Conservation (phyloP, 129 eudicot genomes). For the Flaveria ramosissima region DNA sequence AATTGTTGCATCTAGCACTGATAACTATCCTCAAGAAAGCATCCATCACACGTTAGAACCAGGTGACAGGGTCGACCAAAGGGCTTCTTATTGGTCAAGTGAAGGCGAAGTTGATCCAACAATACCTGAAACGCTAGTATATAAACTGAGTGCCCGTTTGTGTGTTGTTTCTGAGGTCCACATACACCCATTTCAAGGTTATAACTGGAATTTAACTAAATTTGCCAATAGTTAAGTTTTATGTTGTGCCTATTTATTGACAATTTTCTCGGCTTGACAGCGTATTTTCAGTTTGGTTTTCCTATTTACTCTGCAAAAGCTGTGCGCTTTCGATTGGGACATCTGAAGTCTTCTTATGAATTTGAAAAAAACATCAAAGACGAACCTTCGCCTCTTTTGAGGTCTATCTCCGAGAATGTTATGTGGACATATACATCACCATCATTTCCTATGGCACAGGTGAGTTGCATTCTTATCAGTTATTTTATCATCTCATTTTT, state of each 20-base stretch:
- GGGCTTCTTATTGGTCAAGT: conserved; percentile 91
- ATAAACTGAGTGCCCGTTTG: conserved; percentile 54
- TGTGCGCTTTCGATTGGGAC: conserved; percentile 68
- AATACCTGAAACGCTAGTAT: conserved; percentile 65
- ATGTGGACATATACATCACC: conserved; percentile 82
- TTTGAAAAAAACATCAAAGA: conserved; percentile 31
- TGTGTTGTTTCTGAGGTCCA: conserved; percentile 73
- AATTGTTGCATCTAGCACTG: conserved; percentile 78
- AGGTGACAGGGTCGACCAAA: conserved; percentile 47
- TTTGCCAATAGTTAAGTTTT: conserved; percentile 6
- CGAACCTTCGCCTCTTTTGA: conserved; percentile 39
- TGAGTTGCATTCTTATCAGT: conserved; percentile 31
- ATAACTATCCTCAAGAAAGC: conserved; percentile 77
- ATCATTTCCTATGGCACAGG: conserved; percentile 76
- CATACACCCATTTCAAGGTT: conserved; percentile 82
- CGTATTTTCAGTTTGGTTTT: conserved; percentile 62
- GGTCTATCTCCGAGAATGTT: conserved; percentile 46
- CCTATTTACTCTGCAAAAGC: conserved; percentile 83
- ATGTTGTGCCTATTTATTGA: conserved; percentile 15
- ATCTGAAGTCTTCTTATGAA: conserved; percentile 38
- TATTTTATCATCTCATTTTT: neutral
- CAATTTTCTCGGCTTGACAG: conserved; percentile 41
- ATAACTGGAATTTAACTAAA: conserved; percentile 3
- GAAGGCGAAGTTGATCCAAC: conserved; percentile 56
- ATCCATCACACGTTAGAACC: conserved; percentile 65